These are phyloP conservation scores for Blattamonas nauphoetae DNA, from an alignment of 78 protist species.

Conservation along the genomic window DNA sequence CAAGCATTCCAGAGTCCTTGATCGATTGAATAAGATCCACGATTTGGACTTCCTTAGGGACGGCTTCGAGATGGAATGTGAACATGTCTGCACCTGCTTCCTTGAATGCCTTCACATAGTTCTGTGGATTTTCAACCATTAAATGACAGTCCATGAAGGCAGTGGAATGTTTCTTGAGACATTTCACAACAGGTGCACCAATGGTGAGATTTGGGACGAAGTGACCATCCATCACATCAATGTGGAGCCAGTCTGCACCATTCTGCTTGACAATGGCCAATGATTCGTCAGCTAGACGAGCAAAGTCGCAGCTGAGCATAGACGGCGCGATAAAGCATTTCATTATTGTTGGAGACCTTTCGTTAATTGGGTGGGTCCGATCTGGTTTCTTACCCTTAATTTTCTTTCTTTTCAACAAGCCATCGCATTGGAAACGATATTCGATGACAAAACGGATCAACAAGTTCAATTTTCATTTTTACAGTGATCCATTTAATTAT, in stretches of 20 bases:
- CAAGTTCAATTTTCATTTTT: background rate
- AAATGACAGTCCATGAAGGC: conserved; percentile 88
- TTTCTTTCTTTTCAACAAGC: no score
- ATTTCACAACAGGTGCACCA: conserved; percentile 80
- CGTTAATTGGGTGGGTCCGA: no score
- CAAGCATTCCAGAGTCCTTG: conserved; percentile 62
- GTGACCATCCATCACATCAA: conserved; percentile 94
- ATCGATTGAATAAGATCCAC: conserved; percentile 37
- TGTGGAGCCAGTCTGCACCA: conserved; percentile 83
- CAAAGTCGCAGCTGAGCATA: conserved; percentile 34
- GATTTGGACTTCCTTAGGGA: conserved; percentile 4
- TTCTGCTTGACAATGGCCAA: background rate
- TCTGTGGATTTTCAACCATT: conserved; percentile 76
- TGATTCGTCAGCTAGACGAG: conserved; percentile 21
- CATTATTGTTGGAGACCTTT: background rate
- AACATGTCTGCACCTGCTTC: conserved; percentile 69
- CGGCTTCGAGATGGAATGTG: conserved; percentile 89
- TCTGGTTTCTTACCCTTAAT: no score
- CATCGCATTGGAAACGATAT: no score
- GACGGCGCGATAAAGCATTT: conserved; percentile 38
- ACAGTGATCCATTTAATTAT: background rate
- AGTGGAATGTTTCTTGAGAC: conserved; percentile 67
- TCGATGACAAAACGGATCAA: no score
- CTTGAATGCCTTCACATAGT: conserved; percentile 6
- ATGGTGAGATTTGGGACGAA: conserved; percentile 91